phyloP scores from a whole-genome alignment of 2,329 filamentous ascomycete genomes.

The Neofusicoccum sp. region DNA sequence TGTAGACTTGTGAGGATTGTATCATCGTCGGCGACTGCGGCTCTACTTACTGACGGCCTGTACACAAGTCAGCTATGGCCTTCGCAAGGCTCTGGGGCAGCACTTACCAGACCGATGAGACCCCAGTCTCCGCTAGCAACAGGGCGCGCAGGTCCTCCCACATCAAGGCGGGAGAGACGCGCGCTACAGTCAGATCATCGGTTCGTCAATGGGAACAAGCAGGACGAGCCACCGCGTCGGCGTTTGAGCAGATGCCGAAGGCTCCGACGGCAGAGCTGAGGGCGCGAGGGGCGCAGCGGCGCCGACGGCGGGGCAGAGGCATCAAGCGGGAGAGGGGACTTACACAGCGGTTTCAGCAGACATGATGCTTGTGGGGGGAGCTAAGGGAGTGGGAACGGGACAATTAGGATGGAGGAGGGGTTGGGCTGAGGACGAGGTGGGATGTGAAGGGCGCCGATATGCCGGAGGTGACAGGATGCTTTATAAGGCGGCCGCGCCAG shows the following conservation, averaged over 20 bases:
- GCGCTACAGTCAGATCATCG: slow-evolving; percentile 20
- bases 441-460: slow-evolving; percentile 22
- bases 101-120: slow-evolving; percentile 51
- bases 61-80: not conserved
- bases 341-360: slow-evolving; percentile 30
- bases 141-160: slow-evolving; percentile 22
- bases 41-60: slow-evolving; percentile 19
- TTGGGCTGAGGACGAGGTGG: slow-evolving; percentile 17
- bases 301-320: slow-evolving; percentile 19
- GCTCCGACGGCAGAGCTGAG: slow-evolving; percentile 12
- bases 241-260: slow-evolving; percentile 11
- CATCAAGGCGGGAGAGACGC: slow-evolving; percentile 22
- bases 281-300: slow-evolving; percentile 3
- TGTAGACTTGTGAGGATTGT: slow-evolving; percentile 3
- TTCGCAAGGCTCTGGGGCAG: not conserved
- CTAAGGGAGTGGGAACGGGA: not conserved
- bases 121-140: slow-evolving; percentile 47
- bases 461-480: slow-evolving; percentile 16
- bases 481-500: slow-evolving; percentile 18
- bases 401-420: slow-evolving; percentile 9
- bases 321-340: slow-evolving; percentile 20
- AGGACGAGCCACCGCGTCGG: not conserved
- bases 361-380: slow-evolving; percentile 23
- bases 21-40: not conserved
- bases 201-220: slow-evolving; percentile 15